Base-by-base conservation (phyloP, 225 moss, liverwort and hornwort species). In the Polytrichum formosum region DNA sequence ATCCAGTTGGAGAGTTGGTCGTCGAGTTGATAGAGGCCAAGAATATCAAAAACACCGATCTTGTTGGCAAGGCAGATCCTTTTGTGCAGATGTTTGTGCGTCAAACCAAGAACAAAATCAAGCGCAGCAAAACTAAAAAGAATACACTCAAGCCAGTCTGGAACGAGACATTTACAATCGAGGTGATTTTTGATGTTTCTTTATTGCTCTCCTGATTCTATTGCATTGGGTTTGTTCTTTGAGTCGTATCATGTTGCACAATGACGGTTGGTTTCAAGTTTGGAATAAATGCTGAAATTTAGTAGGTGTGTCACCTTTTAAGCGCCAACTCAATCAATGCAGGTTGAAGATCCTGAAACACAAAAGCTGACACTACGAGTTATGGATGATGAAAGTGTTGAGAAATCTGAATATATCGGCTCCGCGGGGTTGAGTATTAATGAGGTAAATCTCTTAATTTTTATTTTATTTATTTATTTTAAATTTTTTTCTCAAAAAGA, bases 351-450 rank as follows among this genome's bases (percentile, higher is more conserved):
- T 61, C 75, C 77, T 10, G 77, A 76, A 6, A 7, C 5, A 16
- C 96, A 97, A 66, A 62, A 55, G 23, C 63, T 97, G 76, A 90
- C 93, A 23, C 69, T 97, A 4, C 79, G 96, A 33, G 73, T 97
- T 73, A 97, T 97, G 96, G 96, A 97, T 65, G 93, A 93, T 28
- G 96, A 97, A 74, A 31, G 76, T 16, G 0, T 97, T 27, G 86
- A 86, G 69, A 92, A 92, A 67, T 82, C 96, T 1, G 83, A 92
- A 28, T 91, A 93, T 46, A 82, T 93, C 18, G 96, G 96, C 35
- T 37, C 89, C 27, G 84, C 81, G 33, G 58, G 69, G 68, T 80
- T 80, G 65, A 65, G 56, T 56, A 18, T 96, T 22, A 46, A 30
- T 0, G 56, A 86, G 72, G 96, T 96, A 77, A 35, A 46, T 46